Evolutionary conservation across 2,329 filamentous ascomycete genomes (phyloP).

Genomic region (Escovopsis sp.): DNA sequence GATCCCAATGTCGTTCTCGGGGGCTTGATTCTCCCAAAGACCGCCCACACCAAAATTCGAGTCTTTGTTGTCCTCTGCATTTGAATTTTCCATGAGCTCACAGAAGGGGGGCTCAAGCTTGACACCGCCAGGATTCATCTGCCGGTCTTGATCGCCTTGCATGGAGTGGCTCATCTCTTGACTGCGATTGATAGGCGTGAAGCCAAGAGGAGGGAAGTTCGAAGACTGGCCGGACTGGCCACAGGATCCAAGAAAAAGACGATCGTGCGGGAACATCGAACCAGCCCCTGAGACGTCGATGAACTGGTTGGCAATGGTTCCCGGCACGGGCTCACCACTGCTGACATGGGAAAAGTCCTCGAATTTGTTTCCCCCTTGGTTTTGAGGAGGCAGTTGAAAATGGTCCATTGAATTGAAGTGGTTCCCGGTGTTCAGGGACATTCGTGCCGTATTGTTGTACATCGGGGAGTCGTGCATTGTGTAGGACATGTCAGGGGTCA

Average conservation of each 20-base stretch:
- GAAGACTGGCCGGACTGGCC: slow-evolving; percentile 10
- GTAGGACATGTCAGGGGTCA: slow-evolving; percentile 16
- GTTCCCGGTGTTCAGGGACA: slow-evolving; percentile 12
- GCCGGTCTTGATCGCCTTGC: slow-evolving; percentile 7
- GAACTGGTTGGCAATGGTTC: slow-evolving; percentile 12
- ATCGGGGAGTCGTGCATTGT: slow-evolving; percentile 17
- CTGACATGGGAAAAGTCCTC: slow-evolving; percentile 12
- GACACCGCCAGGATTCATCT: slow-evolving; percentile 5
- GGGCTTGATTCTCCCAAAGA: slow-evolving; percentile 13
- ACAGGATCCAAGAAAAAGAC: slow-evolving; percentile 15
- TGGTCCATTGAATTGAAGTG: slow-evolving; percentile 15
- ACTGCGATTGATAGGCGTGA: slow-evolving; percentile 16
- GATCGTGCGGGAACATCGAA: slow-evolving; percentile 19
- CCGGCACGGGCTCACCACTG: slow-evolving; percentile 9
- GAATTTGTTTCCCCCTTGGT: slow-evolving; percentile 14
- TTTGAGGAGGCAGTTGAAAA: slow-evolving; percentile 12
- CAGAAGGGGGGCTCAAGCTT: slow-evolving; percentile 15
- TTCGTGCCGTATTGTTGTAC: slow-evolving; percentile 16
- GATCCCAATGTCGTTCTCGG: slow-evolving; percentile 11
- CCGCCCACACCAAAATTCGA: slow-evolving; percentile 6
- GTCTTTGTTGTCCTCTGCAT: slow-evolving; percentile 13
- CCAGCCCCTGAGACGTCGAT: slow-evolving; percentile 16
- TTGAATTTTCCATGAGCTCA: slow-evolving; percentile 11
- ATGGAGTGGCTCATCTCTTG: slow-evolving; percentile 8
- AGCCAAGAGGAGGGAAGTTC: slow-evolving; percentile 14